Evolutionary conservation across 1,284 basidiomycete genomes (phyloP).

Genomic region (Ceratobasidium theobromae): DNA sequence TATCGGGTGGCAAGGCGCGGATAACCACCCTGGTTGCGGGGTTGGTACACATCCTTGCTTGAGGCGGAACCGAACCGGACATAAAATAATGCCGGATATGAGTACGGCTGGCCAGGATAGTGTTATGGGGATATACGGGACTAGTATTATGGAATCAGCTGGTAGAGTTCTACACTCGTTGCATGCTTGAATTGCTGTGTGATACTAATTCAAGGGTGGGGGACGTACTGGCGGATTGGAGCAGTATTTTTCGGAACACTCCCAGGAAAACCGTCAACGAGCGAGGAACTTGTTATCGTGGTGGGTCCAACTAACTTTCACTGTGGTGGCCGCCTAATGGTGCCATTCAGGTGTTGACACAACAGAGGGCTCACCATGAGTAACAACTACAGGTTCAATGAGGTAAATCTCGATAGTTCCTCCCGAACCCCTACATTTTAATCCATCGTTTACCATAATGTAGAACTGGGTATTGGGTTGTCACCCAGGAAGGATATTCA

Average conservation of each 20-base stretch:
- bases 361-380: not conserved
- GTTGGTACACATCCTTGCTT: slow-evolving; percentile 59
- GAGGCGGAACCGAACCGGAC: slow-evolving; percentile 52
- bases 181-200: slow-evolving; percentile 46
- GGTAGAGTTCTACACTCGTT: slow-evolving; percentile 59
- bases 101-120: too few species aligned
- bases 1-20: slow-evolving; percentile 57
- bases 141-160: slow-evolving; percentile 54
- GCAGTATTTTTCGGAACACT: slow-evolving; percentile 47
- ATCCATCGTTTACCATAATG: too few species aligned
- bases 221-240: not conserved
- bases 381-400: slow-evolving; percentile 2
- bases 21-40: slow-evolving; percentile 59
- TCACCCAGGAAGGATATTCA: slow-evolving; percentile 14
- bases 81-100: slow-evolving; percentile 35
- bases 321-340: not conserved
- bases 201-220: not conserved
- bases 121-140: slow-evolving; percentile 56
- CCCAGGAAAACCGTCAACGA: slow-evolving; percentile 1
- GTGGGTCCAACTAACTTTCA: too few species aligned
- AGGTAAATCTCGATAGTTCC: not conserved
- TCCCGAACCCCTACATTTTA: too few species aligned
- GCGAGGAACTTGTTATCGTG: not conserved
- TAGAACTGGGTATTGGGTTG: too few species aligned
- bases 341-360: not conserved